Evolutionary conservation across 148 eudicot genomes (phyloP).

Genomic region (Heliamphora exappendiculata): DNA sequence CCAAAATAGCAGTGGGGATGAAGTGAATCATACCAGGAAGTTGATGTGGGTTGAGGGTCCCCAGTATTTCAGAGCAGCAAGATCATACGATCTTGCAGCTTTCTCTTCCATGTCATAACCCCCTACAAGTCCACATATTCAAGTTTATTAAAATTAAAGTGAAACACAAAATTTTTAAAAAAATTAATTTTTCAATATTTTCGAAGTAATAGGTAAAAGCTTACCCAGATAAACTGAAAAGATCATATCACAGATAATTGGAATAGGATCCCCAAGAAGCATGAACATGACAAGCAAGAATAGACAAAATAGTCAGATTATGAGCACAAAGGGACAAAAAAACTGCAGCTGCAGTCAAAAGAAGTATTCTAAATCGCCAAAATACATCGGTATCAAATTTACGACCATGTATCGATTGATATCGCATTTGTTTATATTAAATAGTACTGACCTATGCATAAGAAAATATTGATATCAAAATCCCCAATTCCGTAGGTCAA

Average conservation of each 20-base stretch:
- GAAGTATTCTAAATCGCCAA: too few relatives aligned
- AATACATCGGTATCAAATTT: too few relatives aligned
- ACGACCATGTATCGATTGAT: too few relatives aligned
- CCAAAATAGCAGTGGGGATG: background rate
- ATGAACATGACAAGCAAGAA: constrained; percentile 34
- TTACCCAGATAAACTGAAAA: constrained; percentile 91
- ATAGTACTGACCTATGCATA: background rate
- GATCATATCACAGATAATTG: constrained; percentile 17
- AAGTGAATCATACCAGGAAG: constrained; percentile 41
- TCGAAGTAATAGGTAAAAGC: constrained; percentile 10
- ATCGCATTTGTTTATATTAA: too few relatives aligned
- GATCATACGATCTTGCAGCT: constrained; percentile 93
- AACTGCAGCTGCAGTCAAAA: too few relatives aligned
- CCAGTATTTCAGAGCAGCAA: constrained; percentile 90
- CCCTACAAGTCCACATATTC: constrained; percentile 27
- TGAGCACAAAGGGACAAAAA: constrained; percentile 13
- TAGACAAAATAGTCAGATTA: constrained; percentile 22
- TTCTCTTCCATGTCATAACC: constrained; percentile 97
- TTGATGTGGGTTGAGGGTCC: constrained; percentile 84
- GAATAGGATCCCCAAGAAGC: constrained; percentile 28
- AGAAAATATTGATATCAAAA: too few relatives aligned
- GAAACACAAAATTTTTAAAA: background rate
- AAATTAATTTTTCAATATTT: background rate
- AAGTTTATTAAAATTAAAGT: background rate
- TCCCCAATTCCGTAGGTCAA: too few relatives aligned